Conservation (phyloP, 2,329 filamentous ascomycete species). For the Akanthomyces lecanii region DNA sequence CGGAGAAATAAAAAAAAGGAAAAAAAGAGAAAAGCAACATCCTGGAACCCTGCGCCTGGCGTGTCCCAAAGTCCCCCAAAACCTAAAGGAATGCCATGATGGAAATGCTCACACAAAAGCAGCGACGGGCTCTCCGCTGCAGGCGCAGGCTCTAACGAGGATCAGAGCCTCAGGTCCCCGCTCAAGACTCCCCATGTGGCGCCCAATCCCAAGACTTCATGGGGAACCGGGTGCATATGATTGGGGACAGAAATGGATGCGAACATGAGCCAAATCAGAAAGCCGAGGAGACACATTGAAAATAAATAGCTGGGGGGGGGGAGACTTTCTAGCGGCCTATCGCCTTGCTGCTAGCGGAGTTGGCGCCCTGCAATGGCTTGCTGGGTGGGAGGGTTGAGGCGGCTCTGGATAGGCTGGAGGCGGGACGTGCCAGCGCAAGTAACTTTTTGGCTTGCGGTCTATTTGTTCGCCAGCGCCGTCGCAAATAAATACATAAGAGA, state of each 20-base stretch:
- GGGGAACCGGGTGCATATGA: neutral
- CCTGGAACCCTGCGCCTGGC: no score
- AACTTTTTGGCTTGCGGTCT: neutral
- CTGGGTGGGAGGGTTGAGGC: conserved; percentile 8
- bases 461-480: neutral
- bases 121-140: conserved; percentile 5
- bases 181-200: conserved; percentile 1
- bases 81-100: no score
- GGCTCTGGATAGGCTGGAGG: conserved; percentile 12
- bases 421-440: conserved; percentile 1
- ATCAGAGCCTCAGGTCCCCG: conserved; percentile 6
- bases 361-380: neutral
- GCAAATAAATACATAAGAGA: neutral
- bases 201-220: conserved; percentile 11
- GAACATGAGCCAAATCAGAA: no score
- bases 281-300: no score
- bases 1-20: neutral
- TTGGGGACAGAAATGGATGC: neutral
- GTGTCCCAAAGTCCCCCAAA: no score
- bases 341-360: neutral
- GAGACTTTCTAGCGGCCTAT: neutral
- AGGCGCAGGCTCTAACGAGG: neutral
- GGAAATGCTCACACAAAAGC: neutral
- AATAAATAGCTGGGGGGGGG: no score
- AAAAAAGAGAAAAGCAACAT: no score